Evolutionary conservation across 768 basidiomycete genomes (phyloP).

Genomic region (Lentinula boryana): DNA sequence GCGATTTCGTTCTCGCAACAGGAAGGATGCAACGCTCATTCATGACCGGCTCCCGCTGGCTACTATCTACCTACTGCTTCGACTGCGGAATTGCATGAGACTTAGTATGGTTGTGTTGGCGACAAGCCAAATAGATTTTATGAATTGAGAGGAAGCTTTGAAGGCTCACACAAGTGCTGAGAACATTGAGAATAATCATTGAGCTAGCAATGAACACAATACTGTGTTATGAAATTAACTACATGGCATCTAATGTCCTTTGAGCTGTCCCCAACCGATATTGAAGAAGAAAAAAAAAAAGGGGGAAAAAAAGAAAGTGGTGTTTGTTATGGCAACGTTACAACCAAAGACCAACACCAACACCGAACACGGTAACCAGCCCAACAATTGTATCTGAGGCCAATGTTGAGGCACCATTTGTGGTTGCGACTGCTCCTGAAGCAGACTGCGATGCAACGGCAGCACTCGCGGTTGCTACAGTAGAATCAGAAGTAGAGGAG

Average conservation of each 20-base stretch:
- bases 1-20: too few relatives aligned
- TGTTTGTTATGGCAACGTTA: background rate
- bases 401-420: background rate
- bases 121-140: too few relatives aligned
- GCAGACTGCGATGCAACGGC: background rate
- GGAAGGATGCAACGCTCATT: too few relatives aligned
- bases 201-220: background rate
- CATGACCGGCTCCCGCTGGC: too few relatives aligned
- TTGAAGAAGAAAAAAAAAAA: background rate
- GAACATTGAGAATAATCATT: background rate
- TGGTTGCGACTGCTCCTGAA: background rate
- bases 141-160: too few relatives aligned
- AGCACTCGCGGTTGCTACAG: background rate
- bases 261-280: background rate
- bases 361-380: background rate
- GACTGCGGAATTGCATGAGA: background rate
- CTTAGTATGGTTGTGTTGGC: too few relatives aligned
- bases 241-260: background rate
- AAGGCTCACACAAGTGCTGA: background rate
- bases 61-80: too few relatives aligned
- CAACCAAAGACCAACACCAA: background rate
- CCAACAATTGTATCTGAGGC: background rate
- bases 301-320: background rate
- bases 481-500: background rate
- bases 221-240: background rate